These are phyloP conservation scores for Corylus americana DNA, from an alignment of 306 rosid genomes.

Conservation along the genomic window DNA sequence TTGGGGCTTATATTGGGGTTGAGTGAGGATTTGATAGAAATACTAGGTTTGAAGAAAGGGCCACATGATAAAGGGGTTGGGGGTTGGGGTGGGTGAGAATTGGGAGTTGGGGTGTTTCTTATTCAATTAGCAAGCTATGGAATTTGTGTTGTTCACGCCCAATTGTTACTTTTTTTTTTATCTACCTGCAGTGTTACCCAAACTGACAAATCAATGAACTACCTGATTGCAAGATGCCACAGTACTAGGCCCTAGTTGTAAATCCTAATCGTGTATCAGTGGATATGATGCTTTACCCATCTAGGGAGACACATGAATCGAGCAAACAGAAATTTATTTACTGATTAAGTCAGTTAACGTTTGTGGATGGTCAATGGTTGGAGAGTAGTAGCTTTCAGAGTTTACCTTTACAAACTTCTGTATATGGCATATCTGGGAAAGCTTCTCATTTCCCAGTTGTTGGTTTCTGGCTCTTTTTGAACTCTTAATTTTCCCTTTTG, in stretches of 20 bases:
- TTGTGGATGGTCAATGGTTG: not conserved
- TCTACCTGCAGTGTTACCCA: not conserved
- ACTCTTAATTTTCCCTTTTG: no score
- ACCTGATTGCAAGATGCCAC: not conserved
- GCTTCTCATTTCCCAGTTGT: no score
- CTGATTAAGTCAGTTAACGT: not conserved
- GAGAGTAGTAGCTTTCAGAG: not conserved
- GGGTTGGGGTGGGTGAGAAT: not conserved
- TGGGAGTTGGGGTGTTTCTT: not conserved
- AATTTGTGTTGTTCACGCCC: not conserved
- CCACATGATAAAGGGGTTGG: not conserved
- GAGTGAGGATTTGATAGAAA: not conserved
- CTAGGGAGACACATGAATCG: not conserved
- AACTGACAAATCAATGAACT: not conserved
- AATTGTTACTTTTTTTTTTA: not conserved
- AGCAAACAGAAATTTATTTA: not conserved
- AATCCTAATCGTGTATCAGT: not conserved
- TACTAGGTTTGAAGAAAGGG: not conserved
- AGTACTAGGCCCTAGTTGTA: not conserved
- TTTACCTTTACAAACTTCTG: not conserved
- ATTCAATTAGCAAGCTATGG: not conserved
- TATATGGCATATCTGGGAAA: not conserved
- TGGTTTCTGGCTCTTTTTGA: no score
- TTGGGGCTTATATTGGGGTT: not conserved
- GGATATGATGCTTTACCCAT: not conserved